Base-by-base conservation (phyloP, 2,329 filamentous ascomycete genomes). In the Fusarium musae region DNA sequence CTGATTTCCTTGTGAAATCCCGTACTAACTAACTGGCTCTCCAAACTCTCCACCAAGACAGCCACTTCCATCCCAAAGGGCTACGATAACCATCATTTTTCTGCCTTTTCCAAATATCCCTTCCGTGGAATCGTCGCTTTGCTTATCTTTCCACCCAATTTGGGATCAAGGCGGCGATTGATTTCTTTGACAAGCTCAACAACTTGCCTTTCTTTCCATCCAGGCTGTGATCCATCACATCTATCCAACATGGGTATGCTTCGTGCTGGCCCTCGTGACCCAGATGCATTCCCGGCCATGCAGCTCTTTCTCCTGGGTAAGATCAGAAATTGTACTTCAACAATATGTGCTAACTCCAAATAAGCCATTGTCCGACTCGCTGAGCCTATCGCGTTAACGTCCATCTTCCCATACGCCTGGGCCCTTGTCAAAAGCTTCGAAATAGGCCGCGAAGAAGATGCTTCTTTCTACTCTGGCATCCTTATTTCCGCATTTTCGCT, bases 401-500 rank as follows among this genome's bases (percentile, higher is more conserved):
- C 93, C 79, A 96, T 97, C 82, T 97, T 96, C 78, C 95, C 95
- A 26, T 98, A 97, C 82, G 93, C 93, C 68, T 97, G 93, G 93
- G 89, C 92, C 68, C 90, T 96, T 75, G 91, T 96, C 75, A 93
- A 93, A 82, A 87, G 90, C 76, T 94, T 94, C 82, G 79, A 93
- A 44, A 87, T 95, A 75, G 93, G 92, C 70, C 87, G 89, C 76
- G 89, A 91, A 75, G 85, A 89, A 83, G 90, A 95, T 89, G 93
- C 93, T 69, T 97, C 91, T 42, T 96, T 93, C 84, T 97, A 97
- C 83, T 93, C 95, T 36, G 95, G 95, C 57, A 86, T 96, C 74
- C 90, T 97, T 81, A 95, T 97, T 76, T 96, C 94, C 17, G 92
- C 94, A 77, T 97, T 95, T 84, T 93, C 93, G 70, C 89, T 95